Evolutionary conservation across 345 rosid genomes (phyloP).

Genomic region (Moricandia arvensis): DNA sequence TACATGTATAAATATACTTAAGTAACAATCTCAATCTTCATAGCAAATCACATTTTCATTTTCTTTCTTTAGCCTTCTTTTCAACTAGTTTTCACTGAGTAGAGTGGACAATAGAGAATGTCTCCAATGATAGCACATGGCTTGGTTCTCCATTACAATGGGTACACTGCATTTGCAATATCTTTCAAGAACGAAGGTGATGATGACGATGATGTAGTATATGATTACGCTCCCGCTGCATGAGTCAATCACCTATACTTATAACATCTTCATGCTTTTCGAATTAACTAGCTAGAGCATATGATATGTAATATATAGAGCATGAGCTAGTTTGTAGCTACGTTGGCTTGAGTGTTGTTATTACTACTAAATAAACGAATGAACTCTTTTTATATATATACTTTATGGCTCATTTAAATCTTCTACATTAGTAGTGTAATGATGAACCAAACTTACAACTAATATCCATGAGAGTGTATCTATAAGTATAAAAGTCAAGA

Average conservation of each 20-base stretch:
- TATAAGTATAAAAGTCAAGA: too few relatives aligned
- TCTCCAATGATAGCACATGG: neutral
- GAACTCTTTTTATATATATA: neutral
- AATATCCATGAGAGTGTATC: neutral
- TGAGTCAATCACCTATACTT: constrained; percentile 19
- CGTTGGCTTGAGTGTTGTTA: constrained; percentile 9
- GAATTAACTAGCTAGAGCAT: constrained; percentile 1
- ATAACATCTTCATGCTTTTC: neutral
- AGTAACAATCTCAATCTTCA: constrained; percentile 17
- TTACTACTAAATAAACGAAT: constrained; percentile 5
- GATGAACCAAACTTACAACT: neutral
- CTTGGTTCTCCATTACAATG: constrained; percentile 1
- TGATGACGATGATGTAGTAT: constrained; percentile 31
- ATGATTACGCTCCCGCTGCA: constrained; percentile 36
- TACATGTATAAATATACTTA: constrained; percentile 17
- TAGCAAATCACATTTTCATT: neutral
- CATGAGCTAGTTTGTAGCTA: constrained; percentile 11
- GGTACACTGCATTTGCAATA: constrained; percentile 4
- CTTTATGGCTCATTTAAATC: neutral
- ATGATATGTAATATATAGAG: neutral
- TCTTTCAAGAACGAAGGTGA: constrained; percentile 28
- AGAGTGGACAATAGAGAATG: constrained; percentile 7
- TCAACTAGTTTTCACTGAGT: neutral
- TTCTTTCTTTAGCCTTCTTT: neutral
- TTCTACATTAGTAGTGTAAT: neutral